Conservation (phyloP, 2,329 filamentous ascomycete genomes). For the Chaetomiaceae sp. region DNA sequence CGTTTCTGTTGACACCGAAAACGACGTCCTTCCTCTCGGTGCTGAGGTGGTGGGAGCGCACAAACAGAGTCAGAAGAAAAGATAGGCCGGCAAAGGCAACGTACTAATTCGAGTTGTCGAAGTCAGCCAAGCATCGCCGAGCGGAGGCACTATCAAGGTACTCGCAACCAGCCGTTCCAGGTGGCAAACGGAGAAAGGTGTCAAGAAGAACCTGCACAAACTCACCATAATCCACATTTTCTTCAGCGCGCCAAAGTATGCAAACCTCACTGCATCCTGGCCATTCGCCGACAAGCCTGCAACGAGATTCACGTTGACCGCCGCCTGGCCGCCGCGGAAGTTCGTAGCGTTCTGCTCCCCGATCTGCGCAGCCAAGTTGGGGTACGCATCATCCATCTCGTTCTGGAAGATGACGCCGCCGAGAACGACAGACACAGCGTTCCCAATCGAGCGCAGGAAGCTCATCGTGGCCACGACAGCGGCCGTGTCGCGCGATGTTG, state of each 20-base stretch:
- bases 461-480: conserved; percentile 61
- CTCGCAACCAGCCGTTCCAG: no score
- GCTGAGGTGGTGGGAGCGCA: conserved; percentile 11
- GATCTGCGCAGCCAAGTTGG: conserved; percentile 43
- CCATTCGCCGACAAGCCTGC: conserved; percentile 36
- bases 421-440: conserved; percentile 61
- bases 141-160: no score
- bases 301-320: conserved; percentile 46
- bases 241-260: conserved; percentile 9
- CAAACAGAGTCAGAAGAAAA: conserved; percentile 3
- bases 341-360: conserved; percentile 33
- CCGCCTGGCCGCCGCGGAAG: conserved; percentile 46
- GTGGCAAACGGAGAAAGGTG: neutral
- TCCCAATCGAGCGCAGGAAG: conserved; percentile 63
- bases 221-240: conserved; percentile 15
- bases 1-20: conserved; percentile 7
- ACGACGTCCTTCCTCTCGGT: conserved; percentile 8
- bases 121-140: no score
- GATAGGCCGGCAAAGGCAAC: conserved; percentile 10
- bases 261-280: conserved; percentile 27
- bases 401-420: conserved; percentile 79
- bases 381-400: conserved; percentile 47
- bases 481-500: conserved; percentile 59
- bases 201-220: neutral
- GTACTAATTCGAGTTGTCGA: conserved; percentile 5